These are phyloP conservation scores for Amauroascus verrucosus DNA, from an alignment of 2,329 filamentous ascomycete genomes.

Conservation along the genomic window DNA sequence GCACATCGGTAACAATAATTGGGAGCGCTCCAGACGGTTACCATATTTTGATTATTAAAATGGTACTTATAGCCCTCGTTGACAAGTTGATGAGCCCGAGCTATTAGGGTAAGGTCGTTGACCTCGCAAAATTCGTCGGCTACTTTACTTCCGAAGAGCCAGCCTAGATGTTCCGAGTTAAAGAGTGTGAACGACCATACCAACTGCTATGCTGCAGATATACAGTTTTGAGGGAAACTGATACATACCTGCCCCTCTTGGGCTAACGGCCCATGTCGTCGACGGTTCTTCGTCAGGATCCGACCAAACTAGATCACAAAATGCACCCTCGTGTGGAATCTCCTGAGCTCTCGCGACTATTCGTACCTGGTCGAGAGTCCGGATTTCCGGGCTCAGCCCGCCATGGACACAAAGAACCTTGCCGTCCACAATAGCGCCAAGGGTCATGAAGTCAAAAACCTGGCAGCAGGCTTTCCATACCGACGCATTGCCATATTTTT, in stretches of 20 bases:
- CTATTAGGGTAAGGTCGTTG: constrained; percentile 91
- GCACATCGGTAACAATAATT: constrained; percentile 99
- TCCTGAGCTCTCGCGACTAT: constrained; percentile 95
- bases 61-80: constrained; percentile 99
- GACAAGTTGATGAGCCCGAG: constrained; percentile 91
- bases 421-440: constrained; percentile 96
- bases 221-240: constrained; percentile 25
- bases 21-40: constrained; percentile 80
- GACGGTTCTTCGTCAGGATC: constrained; percentile 93
- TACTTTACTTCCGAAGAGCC: constrained; percentile 17
- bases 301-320: constrained; percentile 97
- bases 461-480: constrained; percentile 99
- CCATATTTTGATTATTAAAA: constrained; percentile 92
- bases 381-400: constrained; percentile 88
- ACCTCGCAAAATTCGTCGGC: constrained; percentile 95
- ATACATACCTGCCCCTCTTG: constrained; percentile 64
- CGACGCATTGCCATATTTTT: constrained; percentile 97
- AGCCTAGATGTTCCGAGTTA: constrained; percentile 12
- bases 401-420: constrained; percentile 99
- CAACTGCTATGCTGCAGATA: not conserved
- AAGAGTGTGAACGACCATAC: not conserved
- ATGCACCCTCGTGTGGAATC: constrained; percentile 93
- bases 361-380: constrained; percentile 90
- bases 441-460: constrained; percentile 94
- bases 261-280: constrained; percentile 71